These are phyloP conservation scores for Pichia rugopelliculosa DNA, from an alignment of 805 yeast genomes.

Conservation along the genomic window DNA sequence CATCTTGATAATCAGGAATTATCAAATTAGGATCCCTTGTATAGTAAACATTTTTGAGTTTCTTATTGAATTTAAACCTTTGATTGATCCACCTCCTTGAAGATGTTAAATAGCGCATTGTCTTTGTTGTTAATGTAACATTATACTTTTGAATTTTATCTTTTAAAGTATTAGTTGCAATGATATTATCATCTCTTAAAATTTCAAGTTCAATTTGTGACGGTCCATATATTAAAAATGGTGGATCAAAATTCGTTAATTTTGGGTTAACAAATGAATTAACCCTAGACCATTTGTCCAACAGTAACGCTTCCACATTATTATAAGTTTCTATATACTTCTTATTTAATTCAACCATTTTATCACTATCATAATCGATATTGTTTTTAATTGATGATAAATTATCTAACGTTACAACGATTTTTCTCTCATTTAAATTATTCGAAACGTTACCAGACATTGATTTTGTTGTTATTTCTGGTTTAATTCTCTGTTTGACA, in stretches of 20 bases:
- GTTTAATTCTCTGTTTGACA: background rate
- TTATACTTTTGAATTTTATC: constrained; percentile 18
- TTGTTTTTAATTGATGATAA: background rate
- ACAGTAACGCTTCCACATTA: constrained; percentile 4
- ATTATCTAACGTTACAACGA: constrained; percentile 5
- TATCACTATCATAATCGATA: constrained; percentile 1
- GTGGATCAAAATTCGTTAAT: constrained; percentile 15
- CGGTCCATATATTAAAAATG: constrained; percentile 27
- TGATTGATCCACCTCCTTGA: constrained; percentile 29
- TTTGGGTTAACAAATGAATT: constrained; percentile 2
- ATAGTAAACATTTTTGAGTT: constrained; percentile 19
- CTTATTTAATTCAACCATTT: constrained; percentile 1
- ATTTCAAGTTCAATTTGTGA: constrained; percentile 27
- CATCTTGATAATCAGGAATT: constrained; percentile 25
- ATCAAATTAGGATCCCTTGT: constrained; percentile 23
- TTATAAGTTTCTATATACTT: constrained; percentile 2
- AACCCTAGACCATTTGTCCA: constrained; percentile 10
- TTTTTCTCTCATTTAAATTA: background rate
- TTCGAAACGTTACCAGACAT: background rate
- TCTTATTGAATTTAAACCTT: constrained; percentile 20
- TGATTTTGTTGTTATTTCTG: background rate
- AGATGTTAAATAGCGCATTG: constrained; percentile 26
- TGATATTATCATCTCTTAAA: constrained; percentile 20
- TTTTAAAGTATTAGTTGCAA: constrained; percentile 23
- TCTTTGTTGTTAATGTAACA: constrained; percentile 22